Percentiles rank a stretch among this genome's conserved stretches.
Evolutionary conservation across 495 filamentous ascomycete species (phyloP).

Genomic region (Wilcoxina mikolae): DNA sequence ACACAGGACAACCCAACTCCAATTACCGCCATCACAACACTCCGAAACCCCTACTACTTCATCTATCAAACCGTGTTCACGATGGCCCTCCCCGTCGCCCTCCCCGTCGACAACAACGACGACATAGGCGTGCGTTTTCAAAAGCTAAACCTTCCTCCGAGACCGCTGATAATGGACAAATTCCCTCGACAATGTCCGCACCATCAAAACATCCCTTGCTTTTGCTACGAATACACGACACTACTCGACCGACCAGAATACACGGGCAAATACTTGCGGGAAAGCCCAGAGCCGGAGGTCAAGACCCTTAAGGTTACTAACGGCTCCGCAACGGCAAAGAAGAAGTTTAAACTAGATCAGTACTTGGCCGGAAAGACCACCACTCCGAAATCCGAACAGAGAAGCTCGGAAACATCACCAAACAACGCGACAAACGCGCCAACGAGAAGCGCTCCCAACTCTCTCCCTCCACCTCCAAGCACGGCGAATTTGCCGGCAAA

Average conservation of each 20-base stretch:
- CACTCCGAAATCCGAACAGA: background rate
- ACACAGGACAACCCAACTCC: too few species aligned
- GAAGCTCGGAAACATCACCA: constrained; percentile 5
- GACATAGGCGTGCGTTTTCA: constrained; percentile 26
- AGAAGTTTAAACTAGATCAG: constrained; percentile 25
- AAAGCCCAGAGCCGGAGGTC: constrained; percentile 22
- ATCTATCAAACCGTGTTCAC: constrained; percentile 1
- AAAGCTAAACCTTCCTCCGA: constrained; percentile 22
- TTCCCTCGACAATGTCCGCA: background rate
- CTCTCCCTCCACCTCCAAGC: background rate
- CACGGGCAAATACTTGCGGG: constrained; percentile 25
- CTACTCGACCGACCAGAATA: constrained; percentile 22
- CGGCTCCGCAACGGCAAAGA: constrained; percentile 17
- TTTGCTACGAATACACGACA: constrained; percentile 27
- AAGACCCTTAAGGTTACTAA: constrained; percentile 10
- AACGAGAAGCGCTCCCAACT: background rate
- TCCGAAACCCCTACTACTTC: background rate
- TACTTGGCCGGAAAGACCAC: constrained; percentile 16
- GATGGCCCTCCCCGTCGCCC: constrained; percentile 28
- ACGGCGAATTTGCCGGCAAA: background rate
- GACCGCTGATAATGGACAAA: constrained; percentile 25
- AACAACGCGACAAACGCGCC: constrained; percentile 6
- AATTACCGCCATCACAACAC: background rate
- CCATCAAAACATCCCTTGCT: constrained; percentile 13
- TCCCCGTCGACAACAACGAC: constrained; percentile 20